Conservation (phyloP, 1,284 basidiomycete species). For the Coniophora puteana region DNA sequence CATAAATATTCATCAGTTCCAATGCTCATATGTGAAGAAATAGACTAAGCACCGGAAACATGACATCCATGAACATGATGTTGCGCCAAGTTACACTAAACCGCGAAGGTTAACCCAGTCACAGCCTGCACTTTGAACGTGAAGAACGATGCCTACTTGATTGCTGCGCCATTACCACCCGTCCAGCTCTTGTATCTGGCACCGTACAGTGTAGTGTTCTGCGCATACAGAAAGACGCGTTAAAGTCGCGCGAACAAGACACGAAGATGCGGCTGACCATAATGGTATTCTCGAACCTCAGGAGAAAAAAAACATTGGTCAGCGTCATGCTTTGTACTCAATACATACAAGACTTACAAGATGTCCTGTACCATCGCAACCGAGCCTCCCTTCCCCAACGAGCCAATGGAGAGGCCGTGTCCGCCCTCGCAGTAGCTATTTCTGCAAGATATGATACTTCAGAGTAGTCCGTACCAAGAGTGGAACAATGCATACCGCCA, state of each 20-base stretch:
- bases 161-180: conserved; percentile 54
- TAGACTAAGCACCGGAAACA: conserved; percentile 46
- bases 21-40: background rate
- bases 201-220: conserved; percentile 52
- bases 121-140: background rate
- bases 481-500: conserved; percentile 36
- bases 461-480: background rate
- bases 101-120: too few species aligned
- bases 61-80: conserved; percentile 48
- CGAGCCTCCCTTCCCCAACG: conserved; percentile 46
- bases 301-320: background rate
- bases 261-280: too few species aligned
- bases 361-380: conserved; percentile 54
- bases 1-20: background rate
- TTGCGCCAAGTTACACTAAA: conserved; percentile 56
- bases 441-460: conserved; percentile 20
- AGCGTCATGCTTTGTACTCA: background rate
- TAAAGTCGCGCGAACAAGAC: background rate
- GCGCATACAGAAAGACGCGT: background rate
- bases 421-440: conserved; percentile 53
- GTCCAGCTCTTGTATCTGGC: conserved; percentile 71
- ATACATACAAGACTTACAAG: conserved; percentile 33
- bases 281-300: conserved; percentile 50
- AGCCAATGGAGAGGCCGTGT: conserved; percentile 60
- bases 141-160: conserved; percentile 39